These are phyloP conservation scores for Wilhelminamyces savonicus DNA, from an alignment of 805 yeast genomes.

Conservation along the genomic window DNA sequence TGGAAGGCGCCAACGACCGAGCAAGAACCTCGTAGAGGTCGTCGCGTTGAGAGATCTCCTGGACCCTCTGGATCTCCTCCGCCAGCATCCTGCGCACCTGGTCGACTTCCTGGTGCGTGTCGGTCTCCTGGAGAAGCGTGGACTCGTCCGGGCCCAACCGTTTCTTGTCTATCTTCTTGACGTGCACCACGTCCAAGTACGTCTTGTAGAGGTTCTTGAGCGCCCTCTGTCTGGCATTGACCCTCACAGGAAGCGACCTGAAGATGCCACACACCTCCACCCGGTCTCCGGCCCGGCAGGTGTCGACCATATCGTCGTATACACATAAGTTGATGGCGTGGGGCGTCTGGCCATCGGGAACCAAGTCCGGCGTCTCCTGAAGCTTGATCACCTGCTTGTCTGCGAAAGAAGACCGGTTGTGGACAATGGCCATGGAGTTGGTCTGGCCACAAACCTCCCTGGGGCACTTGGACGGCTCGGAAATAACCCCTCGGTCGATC, in stretches of 20 bases:
- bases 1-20: slow-evolving; percentile 93
- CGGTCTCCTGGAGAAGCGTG: slow-evolving; percentile 44
- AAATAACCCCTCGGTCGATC: slow-evolving; percentile 89
- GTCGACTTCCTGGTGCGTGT: slow-evolving; percentile 64
- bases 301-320: slow-evolving; percentile 92
- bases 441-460: slow-evolving; percentile 74
- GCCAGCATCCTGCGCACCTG: slow-evolving; percentile 65
- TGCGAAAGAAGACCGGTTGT: slow-evolving; percentile 87
- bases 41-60: slow-evolving; percentile 53
- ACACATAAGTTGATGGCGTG: slow-evolving; percentile 92
- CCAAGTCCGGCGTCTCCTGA: slow-evolving; percentile 93
- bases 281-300: slow-evolving; percentile 94
- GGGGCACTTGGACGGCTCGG: slow-evolving; percentile 93
- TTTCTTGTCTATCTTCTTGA: slow-evolving; percentile 76
- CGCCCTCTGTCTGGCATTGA: slow-evolving; percentile 78
- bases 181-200: slow-evolving; percentile 88
- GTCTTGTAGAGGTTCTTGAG: slow-evolving; percentile 84
- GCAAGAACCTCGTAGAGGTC: slow-evolving; percentile 85
- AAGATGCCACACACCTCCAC: slow-evolving; percentile 94
- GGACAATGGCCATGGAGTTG: slow-evolving; percentile 85
- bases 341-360: slow-evolving; percentile 98
- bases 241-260: slow-evolving; percentile 86
- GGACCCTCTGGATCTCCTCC: slow-evolving; percentile 63
- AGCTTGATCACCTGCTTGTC: slow-evolving; percentile 92
- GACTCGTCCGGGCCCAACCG: slow-evolving; percentile 77